Evolutionary conservation across 352 stramenopile species (phyloP).

Genomic region (Peronospora farinosa): DNA sequence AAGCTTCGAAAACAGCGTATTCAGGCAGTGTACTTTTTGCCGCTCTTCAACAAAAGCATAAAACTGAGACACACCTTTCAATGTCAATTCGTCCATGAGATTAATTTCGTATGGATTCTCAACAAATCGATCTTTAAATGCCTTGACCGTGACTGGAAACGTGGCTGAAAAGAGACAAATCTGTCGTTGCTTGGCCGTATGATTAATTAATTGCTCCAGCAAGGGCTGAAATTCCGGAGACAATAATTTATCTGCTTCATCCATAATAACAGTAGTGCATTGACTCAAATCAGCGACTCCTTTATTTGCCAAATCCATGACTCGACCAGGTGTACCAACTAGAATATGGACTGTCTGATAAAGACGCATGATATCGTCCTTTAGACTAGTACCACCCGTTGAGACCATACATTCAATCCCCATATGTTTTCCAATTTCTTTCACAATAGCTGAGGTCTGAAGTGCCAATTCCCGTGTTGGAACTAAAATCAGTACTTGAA

Average conservation of each 20-base stretch:
- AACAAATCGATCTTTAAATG: slow-evolving; percentile 98
- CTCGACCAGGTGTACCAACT: slow-evolving; percentile 96
- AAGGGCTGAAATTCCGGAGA: slow-evolving; percentile 97
- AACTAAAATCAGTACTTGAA: slow-evolving; percentile 98
- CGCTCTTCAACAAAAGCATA: slow-evolving; percentile 99
- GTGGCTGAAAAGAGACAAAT: slow-evolving; percentile 99
- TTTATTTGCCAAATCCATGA: slow-evolving; percentile 98
- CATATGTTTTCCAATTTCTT: slow-evolving; percentile 98
- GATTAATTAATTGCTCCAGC: slow-evolving; percentile 96
- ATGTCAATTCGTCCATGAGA: slow-evolving; percentile 98
- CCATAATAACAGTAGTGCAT: slow-evolving; percentile 98
- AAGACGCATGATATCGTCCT: slow-evolving; percentile 99
- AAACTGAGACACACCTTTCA: slow-evolving; percentile 98
- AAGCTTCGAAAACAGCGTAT: slow-evolving; percentile 98
- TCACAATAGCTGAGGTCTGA: slow-evolving; percentile 97
- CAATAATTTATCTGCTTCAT: slow-evolving; percentile 99
- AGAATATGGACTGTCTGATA: slow-evolving; percentile 99
- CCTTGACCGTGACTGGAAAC: slow-evolving; percentile 99
- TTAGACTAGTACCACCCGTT: slow-evolving; percentile 96
- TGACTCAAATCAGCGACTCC: slow-evolving; percentile 95
- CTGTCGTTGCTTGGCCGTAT: slow-evolving; percentile 91
- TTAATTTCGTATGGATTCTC: slow-evolving; percentile 99
- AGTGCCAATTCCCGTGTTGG: slow-evolving; percentile 97
- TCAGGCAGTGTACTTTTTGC: slow-evolving; percentile 99
- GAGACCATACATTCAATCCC: slow-evolving; percentile 97